Percentiles rank a stretch among this genome's conserved stretches.
These are phyloP conservation scores for Coemansia sp. DNA, from an alignment of 192 early-diverging fungal genomes.

Conservation along the genomic window DNA sequence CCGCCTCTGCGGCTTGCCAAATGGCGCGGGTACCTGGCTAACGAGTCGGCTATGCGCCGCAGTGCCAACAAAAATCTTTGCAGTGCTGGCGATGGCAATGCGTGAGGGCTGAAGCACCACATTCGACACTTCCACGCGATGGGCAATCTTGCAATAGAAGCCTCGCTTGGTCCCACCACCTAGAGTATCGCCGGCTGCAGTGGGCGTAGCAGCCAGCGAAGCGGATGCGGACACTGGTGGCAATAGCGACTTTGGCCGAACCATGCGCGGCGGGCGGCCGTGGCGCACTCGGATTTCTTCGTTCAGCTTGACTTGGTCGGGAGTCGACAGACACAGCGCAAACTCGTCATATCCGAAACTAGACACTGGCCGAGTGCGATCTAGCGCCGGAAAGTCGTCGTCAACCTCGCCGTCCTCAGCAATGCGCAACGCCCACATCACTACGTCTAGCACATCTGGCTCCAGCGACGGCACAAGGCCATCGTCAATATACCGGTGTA, in stretches of 20 bases:
- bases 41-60: neutral
- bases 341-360: slow-evolving; percentile 90
- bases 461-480: slow-evolving; percentile 66
- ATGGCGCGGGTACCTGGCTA: neutral
- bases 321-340: slow-evolving; percentile 81
- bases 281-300: slow-evolving; percentile 52
- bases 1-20: slow-evolving; percentile 1
- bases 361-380: slow-evolving; percentile 83
- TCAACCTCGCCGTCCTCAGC: slow-evolving; percentile 96
- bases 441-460: slow-evolving; percentile 65
- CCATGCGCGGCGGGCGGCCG: slow-evolving; percentile 42
- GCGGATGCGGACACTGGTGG: neutral
- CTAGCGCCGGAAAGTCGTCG: slow-evolving; percentile 95
- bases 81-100: slow-evolving; percentile 33
- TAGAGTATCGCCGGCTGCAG: neutral
- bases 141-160: slow-evolving; percentile 7
- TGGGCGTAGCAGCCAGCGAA: neutral
- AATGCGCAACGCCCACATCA: slow-evolving; percentile 88
- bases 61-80: slow-evolving; percentile 42
- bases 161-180: neutral
- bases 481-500: slow-evolving; percentile 87
- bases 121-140: slow-evolving; percentile 21
- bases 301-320: slow-evolving; percentile 68
- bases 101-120: slow-evolving; percentile 42
- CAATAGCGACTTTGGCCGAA: slow-evolving; percentile 24